Evolutionary conservation across 108 stramenopile genomes (phyloP), one percentile per base, ranked within the genome.

Genomic region (Nitzschia sp.): DNA sequence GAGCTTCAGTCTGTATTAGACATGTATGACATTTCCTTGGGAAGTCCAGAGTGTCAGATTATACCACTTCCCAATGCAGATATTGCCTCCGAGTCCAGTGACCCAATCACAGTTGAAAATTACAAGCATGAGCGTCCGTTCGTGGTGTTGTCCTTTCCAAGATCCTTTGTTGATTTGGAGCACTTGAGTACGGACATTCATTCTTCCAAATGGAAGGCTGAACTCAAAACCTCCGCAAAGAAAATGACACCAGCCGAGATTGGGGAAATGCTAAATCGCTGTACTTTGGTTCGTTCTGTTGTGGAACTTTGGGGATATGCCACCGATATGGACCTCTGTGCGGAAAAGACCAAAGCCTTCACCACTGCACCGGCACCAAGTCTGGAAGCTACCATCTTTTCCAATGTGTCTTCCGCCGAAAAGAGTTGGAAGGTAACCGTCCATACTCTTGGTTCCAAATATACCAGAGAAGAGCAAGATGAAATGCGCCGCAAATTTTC

Each of bases 241-340:
- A 21, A 42, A 19, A 48, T 17, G 14, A 17, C 46, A 3, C 17
- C 17, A 17, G 70, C 52, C 0, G 44, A 51, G 11, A 72, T 81
- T 54, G 75, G 53, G 29, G 69, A 71, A 55, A 67, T 87, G 8
- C 63, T 92, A 3, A 64, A 71, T 15, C 67, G 87, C 58, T 90
- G 91, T 73, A 78, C 80, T 17, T 67, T 93, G 44, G 83, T 93
- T 15, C 65, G 85, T 17, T 80, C 84, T 44, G 88, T 90, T 17
- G 60, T 90, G 12, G 92, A 93, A 66, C 68, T 93, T 51, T 93
- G 92, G 92, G 89, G 88, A 20, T 55, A 46, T 26, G 83, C 77
- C 2, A 64, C 68, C 10, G 15, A 5, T 6, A 55, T 26, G 7
- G 78, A 86, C 10, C 71, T 66, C 22, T 91, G 90, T 58, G 87